Conservation (phyloP, 2,329 filamentous ascomycete genomes). For the Fusarium cicatricum region DNA sequence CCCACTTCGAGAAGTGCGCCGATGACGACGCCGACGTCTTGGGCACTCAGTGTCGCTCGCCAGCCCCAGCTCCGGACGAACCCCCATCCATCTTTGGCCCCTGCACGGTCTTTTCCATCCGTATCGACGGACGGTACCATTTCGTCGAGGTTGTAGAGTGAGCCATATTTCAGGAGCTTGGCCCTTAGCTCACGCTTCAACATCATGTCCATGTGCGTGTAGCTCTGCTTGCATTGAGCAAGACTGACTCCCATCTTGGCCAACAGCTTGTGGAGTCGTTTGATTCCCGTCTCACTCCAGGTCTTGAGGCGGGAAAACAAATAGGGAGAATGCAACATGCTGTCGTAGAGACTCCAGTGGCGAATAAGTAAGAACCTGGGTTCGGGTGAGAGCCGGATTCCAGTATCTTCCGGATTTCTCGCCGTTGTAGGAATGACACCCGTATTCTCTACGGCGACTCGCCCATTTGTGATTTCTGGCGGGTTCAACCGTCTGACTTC, state of each 20-base stretch:
- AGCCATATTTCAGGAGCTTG: conserved; percentile 89
- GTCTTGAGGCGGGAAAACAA: conserved; percentile 91
- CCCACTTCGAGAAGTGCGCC: conserved; percentile 94
- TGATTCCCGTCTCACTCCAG: conserved; percentile 90
- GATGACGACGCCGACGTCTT: conserved; percentile 92
- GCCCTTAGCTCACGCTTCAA: conserved; percentile 87
- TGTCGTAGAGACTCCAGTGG: conserved; percentile 98
- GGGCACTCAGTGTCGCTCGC: conserved; percentile 91
- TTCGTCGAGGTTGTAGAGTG: conserved; percentile 91
- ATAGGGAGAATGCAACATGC: conserved; percentile 97
- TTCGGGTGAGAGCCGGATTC: conserved; percentile 91
- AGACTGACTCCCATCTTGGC: conserved; percentile 98
- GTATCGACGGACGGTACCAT: conserved; percentile 83
- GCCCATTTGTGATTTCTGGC: conserved; percentile 70
- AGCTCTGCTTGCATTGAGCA: conserved; percentile 92
- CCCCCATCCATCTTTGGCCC: conserved; percentile 91
- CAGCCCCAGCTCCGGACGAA: conserved; percentile 98
- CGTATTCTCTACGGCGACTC: conserved; percentile 69
- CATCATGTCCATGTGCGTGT: conserved; percentile 98
- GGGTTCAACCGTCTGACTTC: conserved; percentile 95
- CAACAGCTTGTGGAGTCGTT: conserved; percentile 89
- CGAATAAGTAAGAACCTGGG: conserved; percentile 91
- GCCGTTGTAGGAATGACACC: conserved; percentile 92
- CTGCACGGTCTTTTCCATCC: conserved; percentile 72
- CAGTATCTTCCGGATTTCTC: conserved; percentile 86